phyloP scores from a whole-genome alignment of 2,329 filamentous ascomycete species.

The Ophiocordyceps sinensis region DNA sequence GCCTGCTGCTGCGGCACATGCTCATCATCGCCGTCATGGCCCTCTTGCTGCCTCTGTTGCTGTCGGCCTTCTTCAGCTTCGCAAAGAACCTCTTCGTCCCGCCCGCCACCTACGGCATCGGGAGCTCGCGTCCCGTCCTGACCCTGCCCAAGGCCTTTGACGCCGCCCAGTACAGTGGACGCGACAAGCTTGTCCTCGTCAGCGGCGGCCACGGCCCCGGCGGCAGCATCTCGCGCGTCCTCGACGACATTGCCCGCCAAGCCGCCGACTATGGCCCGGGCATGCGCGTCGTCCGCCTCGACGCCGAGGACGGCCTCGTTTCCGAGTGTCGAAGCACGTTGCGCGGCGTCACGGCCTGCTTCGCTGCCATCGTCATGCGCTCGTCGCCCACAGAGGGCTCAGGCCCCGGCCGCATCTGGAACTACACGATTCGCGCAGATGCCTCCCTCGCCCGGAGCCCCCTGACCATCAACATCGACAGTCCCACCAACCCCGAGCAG shows the following conservation, averaged over 20 bases:
- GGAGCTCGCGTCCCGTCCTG: constrained; percentile 43
- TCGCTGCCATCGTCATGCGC: constrained; percentile 59
- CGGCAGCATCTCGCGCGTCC: constrained; percentile 59
- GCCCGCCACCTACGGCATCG: constrained; percentile 62
- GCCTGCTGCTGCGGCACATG: constrained; percentile 39
- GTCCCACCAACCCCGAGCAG: constrained; percentile 57
- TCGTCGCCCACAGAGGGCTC: constrained; percentile 59
- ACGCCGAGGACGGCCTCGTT: constrained; percentile 41
- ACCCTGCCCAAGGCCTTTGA: constrained; percentile 49
- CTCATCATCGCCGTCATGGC: constrained; percentile 39
- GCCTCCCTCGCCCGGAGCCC: constrained; percentile 45
- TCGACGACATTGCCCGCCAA: constrained; percentile 44
- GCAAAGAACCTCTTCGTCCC: constrained; percentile 75
- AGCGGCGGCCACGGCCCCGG: constrained; percentile 52
- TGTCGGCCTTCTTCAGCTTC: constrained; percentile 49
- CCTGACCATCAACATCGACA: constrained; percentile 46
- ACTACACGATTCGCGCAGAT: constrained; percentile 73
- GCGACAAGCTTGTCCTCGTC: constrained; percentile 62
- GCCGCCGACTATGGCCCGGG: constrained; percentile 37
- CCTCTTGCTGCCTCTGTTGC: constrained; percentile 42
- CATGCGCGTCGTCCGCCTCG: constrained; percentile 39
- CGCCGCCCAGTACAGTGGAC: constrained; percentile 36
- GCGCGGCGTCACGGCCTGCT: constrained; percentile 56
- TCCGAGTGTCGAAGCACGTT: constrained; percentile 48
- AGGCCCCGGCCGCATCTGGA: constrained; percentile 53